Evolutionary conservation across 1,284 basidiomycete genomes (phyloP), one percentile per base, ranked within the genome.

Genomic region (Moesziomyces sp.): DNA sequence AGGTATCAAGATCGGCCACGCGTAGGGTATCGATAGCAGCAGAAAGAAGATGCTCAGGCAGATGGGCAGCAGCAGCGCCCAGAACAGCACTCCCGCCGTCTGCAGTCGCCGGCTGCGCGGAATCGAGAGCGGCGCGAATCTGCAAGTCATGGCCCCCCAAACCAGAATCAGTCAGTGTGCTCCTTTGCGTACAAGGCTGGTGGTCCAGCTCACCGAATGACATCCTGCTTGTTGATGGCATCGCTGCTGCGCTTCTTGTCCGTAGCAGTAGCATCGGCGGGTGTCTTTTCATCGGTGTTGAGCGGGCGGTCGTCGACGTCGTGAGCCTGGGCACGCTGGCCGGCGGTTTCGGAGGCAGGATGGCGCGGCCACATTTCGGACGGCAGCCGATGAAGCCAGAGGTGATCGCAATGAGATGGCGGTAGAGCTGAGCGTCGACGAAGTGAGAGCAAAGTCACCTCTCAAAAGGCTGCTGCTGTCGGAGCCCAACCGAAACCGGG

Each of bases 1-100:
- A n/a, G 89, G 85, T 6, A 90, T 86, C 19, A 97, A 83, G 45
- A 94, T 81, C 0, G 93, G 92, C 96, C 96, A 99, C 42, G 94
- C 85, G 3, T 90, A 88, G 0, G 95, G 96, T 58, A 93, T 88
- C 0, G 96, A 96, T 93, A 92, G 91, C 40, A 93, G 86, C 21
- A 92, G 84, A 53, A 96, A 87, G 86, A 93, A 97, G 46, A 89
- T 49, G 72, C 89, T 88, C 16, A 90, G 84, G 52, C 88, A 88
- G 67, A 92, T 87, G 3, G 92, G 89, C 52, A 97, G 89, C 79
- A 91, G 86, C 13, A 91, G 88, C 16, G 92, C 92, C 93, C 93
- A 97, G 53, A 91, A 79, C 13, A 94, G 91, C 44, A 99, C 95
- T 0, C 79, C 79, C 21, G 81, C 72, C 5, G 84, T 85, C 54